Conservation (phyloP, 2,329 filamentous ascomycete species). For the Ambrosiella xylebori region DNA sequence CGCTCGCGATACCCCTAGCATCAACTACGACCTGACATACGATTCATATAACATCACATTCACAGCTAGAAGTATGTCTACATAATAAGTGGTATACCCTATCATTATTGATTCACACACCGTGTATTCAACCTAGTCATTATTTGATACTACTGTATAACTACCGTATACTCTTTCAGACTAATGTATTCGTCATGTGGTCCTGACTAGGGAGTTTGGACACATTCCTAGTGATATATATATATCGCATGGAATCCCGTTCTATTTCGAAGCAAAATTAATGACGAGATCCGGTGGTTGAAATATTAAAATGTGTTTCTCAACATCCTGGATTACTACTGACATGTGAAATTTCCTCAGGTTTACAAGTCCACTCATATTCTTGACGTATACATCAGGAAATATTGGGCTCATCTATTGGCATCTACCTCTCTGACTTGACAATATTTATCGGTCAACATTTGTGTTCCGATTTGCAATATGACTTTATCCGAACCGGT, state of each 20-base stretch:
- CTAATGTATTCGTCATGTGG: background rate
- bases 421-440: background rate
- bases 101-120: too few species aligned
- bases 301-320: background rate
- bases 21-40: background rate
- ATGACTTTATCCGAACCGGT: conserved; percentile 11
- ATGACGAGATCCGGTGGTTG: too few species aligned
- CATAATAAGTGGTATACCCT: too few species aligned
- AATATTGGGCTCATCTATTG: background rate
- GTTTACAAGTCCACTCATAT: too few species aligned
- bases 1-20: too few species aligned
- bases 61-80: background rate
- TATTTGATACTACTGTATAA: background rate
- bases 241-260: background rate
- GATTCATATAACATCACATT: background rate
- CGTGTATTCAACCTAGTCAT: background rate
- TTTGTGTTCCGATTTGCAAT: conserved; percentile 1
- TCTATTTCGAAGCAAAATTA: too few species aligned
- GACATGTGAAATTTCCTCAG: too few species aligned
- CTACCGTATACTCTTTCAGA: background rate
- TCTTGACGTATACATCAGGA: too few species aligned
- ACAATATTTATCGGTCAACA: background rate
- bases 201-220: background rate
- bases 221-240: background rate
- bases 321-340: background rate